phyloP scores from a whole-genome alignment of 1,139 yeast genomes.

The Candida smagusa region DNA sequence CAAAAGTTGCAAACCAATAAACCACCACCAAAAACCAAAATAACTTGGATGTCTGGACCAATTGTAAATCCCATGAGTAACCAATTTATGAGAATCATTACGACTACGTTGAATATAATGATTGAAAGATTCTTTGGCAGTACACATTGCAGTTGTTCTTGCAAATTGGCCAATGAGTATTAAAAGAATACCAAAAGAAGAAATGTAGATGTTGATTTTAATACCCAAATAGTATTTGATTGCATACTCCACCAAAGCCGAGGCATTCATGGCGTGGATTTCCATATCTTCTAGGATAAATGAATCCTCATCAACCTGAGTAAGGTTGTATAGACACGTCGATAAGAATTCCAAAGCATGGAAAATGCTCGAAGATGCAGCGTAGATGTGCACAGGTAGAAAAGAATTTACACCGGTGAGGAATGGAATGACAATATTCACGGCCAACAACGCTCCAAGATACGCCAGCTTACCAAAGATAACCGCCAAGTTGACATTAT shows the following conservation, averaged over 20 bases:
- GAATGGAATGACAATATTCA: constrained; percentile 11
- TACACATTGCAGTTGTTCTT: constrained; percentile 78
- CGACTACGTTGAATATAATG: constrained; percentile 66
- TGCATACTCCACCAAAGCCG: constrained; percentile 24
- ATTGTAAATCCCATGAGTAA: constrained; percentile 71
- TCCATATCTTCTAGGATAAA: constrained; percentile 73
- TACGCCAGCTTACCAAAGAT: constrained; percentile 32
- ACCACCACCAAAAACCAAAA: constrained; percentile 92
- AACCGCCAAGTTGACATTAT: constrained; percentile 27
- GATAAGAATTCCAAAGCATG: constrained; percentile 79
- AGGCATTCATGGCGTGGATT: constrained; percentile 60
- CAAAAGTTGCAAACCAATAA: constrained; percentile 75
- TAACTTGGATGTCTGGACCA: constrained; percentile 83
- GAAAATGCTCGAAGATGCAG: constrained; percentile 54
- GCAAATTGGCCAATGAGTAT: constrained; percentile 59
- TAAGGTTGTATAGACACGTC: constrained; percentile 71
- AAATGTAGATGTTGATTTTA: constrained; percentile 1
- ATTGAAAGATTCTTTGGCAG: constrained; percentile 85
- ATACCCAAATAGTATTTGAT: constrained; percentile 8
- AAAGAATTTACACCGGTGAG: constrained; percentile 1
- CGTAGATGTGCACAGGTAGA: constrained; percentile 33
- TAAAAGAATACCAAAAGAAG: constrained; percentile 43
- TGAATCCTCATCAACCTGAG: constrained; percentile 68
- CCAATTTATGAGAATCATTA: constrained; percentile 53
- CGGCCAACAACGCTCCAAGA: constrained; percentile 27